Evolutionary conservation across 495 filamentous ascomycete species (phyloP).

Genomic region (Neurospora sp.): DNA sequence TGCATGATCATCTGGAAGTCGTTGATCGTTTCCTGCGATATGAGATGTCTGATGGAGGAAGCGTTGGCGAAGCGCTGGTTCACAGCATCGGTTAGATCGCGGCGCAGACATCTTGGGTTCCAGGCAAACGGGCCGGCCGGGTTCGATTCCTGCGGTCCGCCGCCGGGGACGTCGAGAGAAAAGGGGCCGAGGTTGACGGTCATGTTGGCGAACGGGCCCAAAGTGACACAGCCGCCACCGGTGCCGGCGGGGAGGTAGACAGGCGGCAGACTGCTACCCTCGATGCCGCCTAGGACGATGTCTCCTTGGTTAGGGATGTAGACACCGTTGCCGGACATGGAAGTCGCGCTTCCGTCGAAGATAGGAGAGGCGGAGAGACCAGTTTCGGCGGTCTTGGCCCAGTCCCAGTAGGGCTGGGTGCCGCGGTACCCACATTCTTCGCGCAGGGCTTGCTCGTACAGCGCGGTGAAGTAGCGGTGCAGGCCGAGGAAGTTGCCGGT

Average conservation of each 20-base stretch:
- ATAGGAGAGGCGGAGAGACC: constrained; percentile 45
- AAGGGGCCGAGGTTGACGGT: constrained; percentile 47
- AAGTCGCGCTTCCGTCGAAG: constrained; percentile 49
- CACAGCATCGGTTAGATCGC: constrained; percentile 47
- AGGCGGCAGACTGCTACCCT: constrained; percentile 14
- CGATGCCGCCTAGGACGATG: constrained; percentile 13
- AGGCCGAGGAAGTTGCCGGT: constrained; percentile 59
- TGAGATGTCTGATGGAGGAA: constrained; percentile 29
- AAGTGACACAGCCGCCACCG: constrained; percentile 56
- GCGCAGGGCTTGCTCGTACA: constrained; percentile 57
- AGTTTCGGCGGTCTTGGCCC: constrained; percentile 37
- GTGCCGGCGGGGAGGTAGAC: constrained; percentile 32
- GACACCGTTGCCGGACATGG: constrained; percentile 51
- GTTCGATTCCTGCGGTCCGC: background rate
- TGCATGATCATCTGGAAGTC: constrained; percentile 43
- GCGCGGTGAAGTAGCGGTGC: constrained; percentile 58
- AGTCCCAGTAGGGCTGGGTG: constrained; percentile 56
- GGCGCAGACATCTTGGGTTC: constrained; percentile 54
- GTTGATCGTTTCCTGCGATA: constrained; percentile 32
- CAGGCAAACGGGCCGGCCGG: constrained; percentile 18
- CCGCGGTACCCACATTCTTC: constrained; percentile 64
- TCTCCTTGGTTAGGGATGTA: constrained; percentile 26
- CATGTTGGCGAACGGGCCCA: constrained; percentile 48
- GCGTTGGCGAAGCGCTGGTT: constrained; percentile 39
- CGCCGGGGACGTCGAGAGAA: constrained; percentile 5